These are phyloP conservation scores for Xylaria hypoxylon DNA, from an alignment of 2,329 filamentous ascomycete genomes.

Conservation along the genomic window DNA sequence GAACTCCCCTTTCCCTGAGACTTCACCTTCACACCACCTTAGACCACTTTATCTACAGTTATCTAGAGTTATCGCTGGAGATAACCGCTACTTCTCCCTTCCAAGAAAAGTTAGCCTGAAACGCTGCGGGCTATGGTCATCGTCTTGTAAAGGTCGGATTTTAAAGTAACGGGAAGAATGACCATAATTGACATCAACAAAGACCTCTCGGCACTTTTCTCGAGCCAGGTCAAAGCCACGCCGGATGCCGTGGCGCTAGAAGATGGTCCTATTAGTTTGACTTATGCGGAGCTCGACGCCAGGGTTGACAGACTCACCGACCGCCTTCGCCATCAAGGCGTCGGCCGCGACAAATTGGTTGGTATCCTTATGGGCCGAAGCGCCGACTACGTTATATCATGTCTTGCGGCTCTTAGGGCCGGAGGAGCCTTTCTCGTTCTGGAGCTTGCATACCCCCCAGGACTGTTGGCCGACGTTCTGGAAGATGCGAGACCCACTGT, in stretches of 20 bases:
- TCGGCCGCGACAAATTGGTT: slow-evolving; percentile 78
- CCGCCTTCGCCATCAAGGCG: slow-evolving; percentile 73
- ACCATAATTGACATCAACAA: slow-evolving; percentile 76
- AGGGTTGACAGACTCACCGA: slow-evolving; percentile 74
- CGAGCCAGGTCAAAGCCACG: slow-evolving; percentile 73
- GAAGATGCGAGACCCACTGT: slow-evolving; percentile 79
- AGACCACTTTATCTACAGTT: too few species aligned
- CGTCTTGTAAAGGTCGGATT: not conserved
- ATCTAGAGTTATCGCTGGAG: not conserved
- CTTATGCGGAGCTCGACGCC: slow-evolving; percentile 77
- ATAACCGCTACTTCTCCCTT: not conserved
- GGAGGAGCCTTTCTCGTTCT: slow-evolving; percentile 85
- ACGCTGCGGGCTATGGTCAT: not conserved
- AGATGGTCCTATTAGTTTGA: slow-evolving; percentile 74
- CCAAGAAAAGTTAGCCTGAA: slow-evolving; percentile 6
- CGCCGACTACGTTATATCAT: slow-evolving; percentile 83
- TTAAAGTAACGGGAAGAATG: slow-evolving; percentile 57
- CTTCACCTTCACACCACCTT: slow-evolving; percentile 1
- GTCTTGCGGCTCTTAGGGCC: slow-evolving; percentile 79
- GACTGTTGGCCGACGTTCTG: slow-evolving; percentile 79
- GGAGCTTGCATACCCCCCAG: slow-evolving; percentile 81
- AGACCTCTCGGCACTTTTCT: slow-evolving; percentile 79
- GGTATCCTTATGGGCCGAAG: slow-evolving; percentile 81
- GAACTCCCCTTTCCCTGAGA: slow-evolving; percentile 13
- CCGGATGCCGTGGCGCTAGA: slow-evolving; percentile 78